Base-by-base conservation (phyloP, 1,284 basidiomycete species). In the Ganoderma multipileum region DNA sequence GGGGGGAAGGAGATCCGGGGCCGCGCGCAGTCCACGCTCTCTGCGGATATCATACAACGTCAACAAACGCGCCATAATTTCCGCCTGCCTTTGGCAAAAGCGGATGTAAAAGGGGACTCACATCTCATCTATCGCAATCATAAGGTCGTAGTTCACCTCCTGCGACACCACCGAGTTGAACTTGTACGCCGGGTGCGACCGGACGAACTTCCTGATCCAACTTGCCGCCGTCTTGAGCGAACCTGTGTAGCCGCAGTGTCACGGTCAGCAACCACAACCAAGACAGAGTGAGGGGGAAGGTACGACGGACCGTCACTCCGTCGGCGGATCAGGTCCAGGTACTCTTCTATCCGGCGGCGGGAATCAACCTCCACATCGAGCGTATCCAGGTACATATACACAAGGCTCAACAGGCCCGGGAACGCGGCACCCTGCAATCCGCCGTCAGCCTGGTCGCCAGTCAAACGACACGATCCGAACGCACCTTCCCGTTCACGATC, bases 111-210 rank as follows among this genome's bases (percentile, higher is more conserved):
- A 9, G 4, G 9, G 20, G 16, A 73, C 94, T 79, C 77, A 96
- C 94, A 99, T 94, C 77, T 95, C 90, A 79, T 99, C 97, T n/a
- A 98, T 83, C 8, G 95, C 93, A 63, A 91, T 86, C 79, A 98
- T 87, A 52, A 99, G 86, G 81, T 99, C 98, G 79, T 97, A 98
- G 78, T 97, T 98, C 78, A 99, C 95, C 81, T 94, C 91, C 77
- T 95, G 89, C 62, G 85, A 92, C 30, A 99, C 94, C 42, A 94
- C 91, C 54, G 96, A 98, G 81, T 99, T 96, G 64, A 89, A 86
- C 80, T 94, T 93, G 84, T 99, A 99, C 26, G 84, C 87, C 3
- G 96, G 95, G 80, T 99, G 98, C 1, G 89, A 86, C 26, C 90
- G 89, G 59, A 99, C 93, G 80, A 98, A 99, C 60, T 94, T 86